These are phyloP conservation scores for Kuraishia floccosa DNA, from an alignment of 805 yeast genomes.

Conservation along the genomic window DNA sequence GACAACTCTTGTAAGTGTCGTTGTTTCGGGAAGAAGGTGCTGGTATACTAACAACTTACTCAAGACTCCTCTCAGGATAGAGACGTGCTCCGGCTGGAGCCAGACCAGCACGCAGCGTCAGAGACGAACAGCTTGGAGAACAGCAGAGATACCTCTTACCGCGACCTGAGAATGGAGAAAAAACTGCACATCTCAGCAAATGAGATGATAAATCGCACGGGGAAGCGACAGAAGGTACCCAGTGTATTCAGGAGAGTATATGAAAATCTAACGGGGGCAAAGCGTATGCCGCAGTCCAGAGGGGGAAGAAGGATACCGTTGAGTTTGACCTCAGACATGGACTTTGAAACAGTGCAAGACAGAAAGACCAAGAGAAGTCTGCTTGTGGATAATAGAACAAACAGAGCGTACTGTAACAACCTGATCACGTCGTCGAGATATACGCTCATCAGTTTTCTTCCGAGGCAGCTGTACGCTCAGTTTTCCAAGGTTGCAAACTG, in stretches of 20 bases:
- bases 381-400: constrained; percentile 61
- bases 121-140: background rate
- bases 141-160: background rate
- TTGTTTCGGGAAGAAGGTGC: constrained; percentile 6
- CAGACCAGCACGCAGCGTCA: constrained; percentile 1
- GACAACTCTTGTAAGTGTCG: constrained; percentile 15
- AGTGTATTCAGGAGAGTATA: too few species aligned
- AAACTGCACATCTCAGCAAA: background rate
- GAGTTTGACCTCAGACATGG: constrained; percentile 20
- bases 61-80: constrained; percentile 3
- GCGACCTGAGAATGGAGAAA: background rate
- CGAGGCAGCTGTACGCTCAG: constrained; percentile 82
- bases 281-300: constrained; percentile 38
- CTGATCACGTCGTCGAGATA: constrained; percentile 80
- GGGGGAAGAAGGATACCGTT: constrained; percentile 74
- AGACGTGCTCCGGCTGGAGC: constrained; percentile 4
- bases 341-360: constrained; percentile 14
- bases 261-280: constrained; percentile 31
- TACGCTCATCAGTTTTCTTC: constrained; percentile 69
- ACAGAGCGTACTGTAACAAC: constrained; percentile 52
- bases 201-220: background rate
- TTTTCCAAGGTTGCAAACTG: constrained; percentile 89
- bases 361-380: constrained; percentile 15
- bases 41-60: constrained; percentile 4
- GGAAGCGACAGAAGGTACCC: background rate